Base-by-base conservation (phyloP, 306 rosid genomes). In the Acacia acuminata region DNA sequence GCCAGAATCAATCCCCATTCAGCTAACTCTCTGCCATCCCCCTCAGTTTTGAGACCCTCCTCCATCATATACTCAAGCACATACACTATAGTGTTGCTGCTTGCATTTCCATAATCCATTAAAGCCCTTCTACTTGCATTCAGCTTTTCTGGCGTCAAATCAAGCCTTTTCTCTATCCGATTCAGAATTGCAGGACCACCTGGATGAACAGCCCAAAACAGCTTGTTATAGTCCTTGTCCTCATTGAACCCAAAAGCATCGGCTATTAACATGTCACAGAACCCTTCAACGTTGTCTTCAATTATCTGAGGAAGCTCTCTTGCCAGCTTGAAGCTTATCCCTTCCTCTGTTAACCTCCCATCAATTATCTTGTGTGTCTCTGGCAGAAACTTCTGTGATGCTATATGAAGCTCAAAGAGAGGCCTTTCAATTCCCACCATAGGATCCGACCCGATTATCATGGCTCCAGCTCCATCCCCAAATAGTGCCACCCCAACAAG, bases 201-300 rank as follows among this genome's bases (percentile, higher is more conserved):
- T 0, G 97, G 99, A 91, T 94, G 98, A 10, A 96, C 96, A 4
- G 96, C 98, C 98, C 97, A 94, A 42, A 96, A 94, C 77, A 96
- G 38, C 82, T 90, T 79, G 79, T 90, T 92, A 55, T 90, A 92
- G 25, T 86, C 88, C 87, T 92, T 85, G 8, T 84, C 84, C 44
- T 82, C 24, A 1, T 32, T 24, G 16, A 17, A 32, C 71, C 55
- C 53, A 84, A 82, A 55, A 80, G 34, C 84, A 22, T 44, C 89
- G 73, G 68, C 77, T 71, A 93, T 84, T 67, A 96, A 74, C 47
- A 83, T 84, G 55, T 85, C 89, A 81, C 97, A 93, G 80, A 96
- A 96, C n/a, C 84, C 94, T 48, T 91, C 94, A 50, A 93, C 85
- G 80, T 87, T 90, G 71, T 92, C 97, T 83, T 96, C 97, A 36